Evolutionary conservation across 495 filamentous ascomycete species (phyloP).

Genomic region (Aspergillus kassunensis): DNA sequence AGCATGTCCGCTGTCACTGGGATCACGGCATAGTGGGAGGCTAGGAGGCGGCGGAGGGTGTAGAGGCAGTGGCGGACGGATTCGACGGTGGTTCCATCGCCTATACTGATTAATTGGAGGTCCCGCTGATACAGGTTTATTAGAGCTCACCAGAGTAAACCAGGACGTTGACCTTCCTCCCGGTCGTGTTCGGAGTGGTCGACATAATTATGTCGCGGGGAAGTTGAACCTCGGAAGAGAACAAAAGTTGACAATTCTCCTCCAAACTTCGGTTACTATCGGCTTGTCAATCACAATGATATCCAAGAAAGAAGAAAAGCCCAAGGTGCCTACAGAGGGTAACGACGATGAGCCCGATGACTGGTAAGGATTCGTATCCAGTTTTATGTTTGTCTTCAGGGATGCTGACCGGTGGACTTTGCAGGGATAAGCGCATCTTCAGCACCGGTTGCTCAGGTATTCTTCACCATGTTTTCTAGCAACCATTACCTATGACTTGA

Average conservation of each 20-base stretch:
- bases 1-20: conserved; percentile 73
- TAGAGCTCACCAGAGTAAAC: conserved; percentile 70
- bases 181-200: conserved; percentile 47
- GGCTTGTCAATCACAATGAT: conserved; percentile 25
- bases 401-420: conserved; percentile 8
- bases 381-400: neutral
- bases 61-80: conserved; percentile 88
- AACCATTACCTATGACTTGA: neutral
- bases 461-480: conserved; percentile 19
- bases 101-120: conserved; percentile 36
- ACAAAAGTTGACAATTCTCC: conserved; percentile 1
- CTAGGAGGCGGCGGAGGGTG: conserved; percentile 83
- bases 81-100: conserved; percentile 78
- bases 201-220: conserved; percentile 29
- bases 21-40: conserved; percentile 89
- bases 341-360: conserved; percentile 92
- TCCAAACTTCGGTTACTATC: conserved; percentile 4
- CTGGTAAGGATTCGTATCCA: conserved; percentile 59
- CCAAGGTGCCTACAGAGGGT: conserved; percentile 34
- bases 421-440: conserved; percentile 93
- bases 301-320: conserved; percentile 36
- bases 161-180: conserved; percentile 74
- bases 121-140: neutral
- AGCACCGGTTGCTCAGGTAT: conserved; percentile 91
- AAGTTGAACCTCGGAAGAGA: conserved; percentile 7